Conservation (phyloP, 306 rosid species). For the Herpetospermum pedunculosum region DNA sequence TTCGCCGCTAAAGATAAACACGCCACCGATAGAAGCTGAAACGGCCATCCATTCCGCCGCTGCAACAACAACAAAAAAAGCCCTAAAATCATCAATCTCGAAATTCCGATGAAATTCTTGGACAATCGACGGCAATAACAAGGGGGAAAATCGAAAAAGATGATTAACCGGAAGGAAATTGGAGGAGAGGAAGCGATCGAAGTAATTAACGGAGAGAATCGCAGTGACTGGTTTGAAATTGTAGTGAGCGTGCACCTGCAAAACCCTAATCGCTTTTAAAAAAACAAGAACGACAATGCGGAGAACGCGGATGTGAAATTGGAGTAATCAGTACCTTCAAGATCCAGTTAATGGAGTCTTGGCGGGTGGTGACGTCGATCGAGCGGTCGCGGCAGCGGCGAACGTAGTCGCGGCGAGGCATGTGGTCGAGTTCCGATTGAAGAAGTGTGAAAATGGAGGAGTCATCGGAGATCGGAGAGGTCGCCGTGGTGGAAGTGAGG, state of each 20-base stretch:
- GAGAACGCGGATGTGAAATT: not conserved
- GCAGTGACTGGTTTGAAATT: conserved; percentile 54
- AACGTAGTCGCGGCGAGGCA: conserved; percentile 29
- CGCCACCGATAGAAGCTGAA: conserved; percentile 63
- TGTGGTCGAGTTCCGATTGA: conserved; percentile 14
- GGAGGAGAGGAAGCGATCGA: conserved; percentile 64
- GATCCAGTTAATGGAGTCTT: conserved; percentile 68
- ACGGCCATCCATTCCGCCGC: conserved; percentile 40
- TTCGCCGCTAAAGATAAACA: conserved; percentile 75
- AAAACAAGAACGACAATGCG: not conserved
- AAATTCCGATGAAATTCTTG: not conserved
- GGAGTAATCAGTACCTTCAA: conserved; percentile 24
- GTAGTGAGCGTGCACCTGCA: conserved; percentile 44
- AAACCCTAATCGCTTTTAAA: not conserved
- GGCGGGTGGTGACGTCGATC: conserved; percentile 35
- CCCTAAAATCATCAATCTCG: not conserved
- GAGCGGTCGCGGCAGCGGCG: conserved; percentile 26
- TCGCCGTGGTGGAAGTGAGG: not conserved
- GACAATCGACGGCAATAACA: not conserved
- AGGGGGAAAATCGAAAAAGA: not conserved
- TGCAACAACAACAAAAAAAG: not conserved
- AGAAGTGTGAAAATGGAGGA: not conserved
- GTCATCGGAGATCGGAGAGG: not conserved
- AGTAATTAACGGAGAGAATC: conserved; percentile 52
- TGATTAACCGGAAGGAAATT: conserved; percentile 34